Base-by-base conservation (phyloP, 169 alveolate species). In the Eimeria sp. region DNA sequence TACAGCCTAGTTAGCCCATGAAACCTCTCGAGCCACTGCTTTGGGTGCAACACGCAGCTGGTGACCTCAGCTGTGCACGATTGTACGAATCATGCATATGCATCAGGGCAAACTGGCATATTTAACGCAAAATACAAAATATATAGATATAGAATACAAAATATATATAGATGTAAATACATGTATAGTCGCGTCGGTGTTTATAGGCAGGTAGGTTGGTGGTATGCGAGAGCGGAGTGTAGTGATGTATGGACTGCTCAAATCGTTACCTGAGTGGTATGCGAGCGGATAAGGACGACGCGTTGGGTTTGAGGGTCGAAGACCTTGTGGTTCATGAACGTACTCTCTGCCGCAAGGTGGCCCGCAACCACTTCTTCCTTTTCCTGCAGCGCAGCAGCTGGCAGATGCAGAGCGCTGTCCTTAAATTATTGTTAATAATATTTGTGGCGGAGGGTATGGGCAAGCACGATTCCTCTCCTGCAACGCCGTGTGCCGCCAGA, bases 241-340 rank as follows among this genome's bases (percentile, higher is more conserved):
- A 20, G 30, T 16, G 73, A 34, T 63, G 73, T 63, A 63, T 3
- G 73, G 11, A 22, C 73, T 30, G 73, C n/a, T 20, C 9, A 27
- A 72, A 3, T 72, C 63, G 49, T 49, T 49, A 82, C 90, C 90
- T 82, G 90, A n/a, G 72, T 27, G 9, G 49, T 75, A 51, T 54
- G 75, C 47, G 90, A 82, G 72, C 90, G 58, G 51, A 82, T 82
- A 20, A 82, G 49, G 34, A 82, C 90, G n/a, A 82, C 90, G 49
- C 90, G 90, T 11, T 51, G 70, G 25, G 90, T 51, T 51, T 82
- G 51, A 18, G 90, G 90, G 54, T 82, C 90, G 51, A 82, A 82
- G 54, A 82, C 90, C 54, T 82, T 82, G 90, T 82, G 90, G n/a
- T 47, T 40, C 73, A 54, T 49, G 90, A 82, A 82, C 27, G 90